A percentile compares a stretch with the other conserved stretches of the same genome.
phyloP scores from a whole-genome alignment of 352 stramenopile genomes.

The Phytophthora boehmeriae region DNA sequence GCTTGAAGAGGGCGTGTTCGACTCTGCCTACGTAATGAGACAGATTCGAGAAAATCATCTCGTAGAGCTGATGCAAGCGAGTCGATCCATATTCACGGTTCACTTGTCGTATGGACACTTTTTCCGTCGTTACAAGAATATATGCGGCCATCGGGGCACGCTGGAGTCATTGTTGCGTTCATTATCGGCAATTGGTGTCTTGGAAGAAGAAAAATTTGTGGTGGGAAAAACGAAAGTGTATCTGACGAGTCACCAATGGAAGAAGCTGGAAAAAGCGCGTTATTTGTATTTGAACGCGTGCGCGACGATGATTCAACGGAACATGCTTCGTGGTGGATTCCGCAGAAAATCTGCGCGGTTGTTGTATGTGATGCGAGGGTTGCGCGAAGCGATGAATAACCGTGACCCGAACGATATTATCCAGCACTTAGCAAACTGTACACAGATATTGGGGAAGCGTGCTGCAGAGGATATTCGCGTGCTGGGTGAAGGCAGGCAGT shows the following conservation, averaged over 20 bases:
- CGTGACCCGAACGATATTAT: slow-evolving; percentile 68
- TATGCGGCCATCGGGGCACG: slow-evolving; percentile 78
- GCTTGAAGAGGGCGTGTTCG: slow-evolving; percentile 65
- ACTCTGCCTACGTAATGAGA: slow-evolving; percentile 74
- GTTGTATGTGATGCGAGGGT: slow-evolving; percentile 56
- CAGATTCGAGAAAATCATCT: slow-evolving; percentile 74
- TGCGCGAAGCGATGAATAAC: slow-evolving; percentile 60
- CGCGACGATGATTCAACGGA: slow-evolving; percentile 85
- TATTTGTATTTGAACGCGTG: slow-evolving; percentile 82
- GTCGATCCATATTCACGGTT: slow-evolving; percentile 73
- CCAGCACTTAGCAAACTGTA: slow-evolving; percentile 61
- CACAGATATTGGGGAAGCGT: slow-evolving; percentile 59
- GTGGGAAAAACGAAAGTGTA: slow-evolving; percentile 78
- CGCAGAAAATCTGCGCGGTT: slow-evolving; percentile 66
- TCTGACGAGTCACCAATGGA: slow-evolving; percentile 80
- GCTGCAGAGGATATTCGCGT: slow-evolving; percentile 66
- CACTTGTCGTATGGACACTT: slow-evolving; percentile 83
- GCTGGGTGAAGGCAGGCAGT: slow-evolving; percentile 48
- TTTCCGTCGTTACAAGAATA: slow-evolving; percentile 81
- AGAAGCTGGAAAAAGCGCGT: slow-evolving; percentile 79
- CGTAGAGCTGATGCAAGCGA: slow-evolving; percentile 78
- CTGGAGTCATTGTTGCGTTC: slow-evolving; percentile 76
- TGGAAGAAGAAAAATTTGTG: slow-evolving; percentile 83
- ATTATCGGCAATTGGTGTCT: slow-evolving; percentile 77
- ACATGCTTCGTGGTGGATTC: slow-evolving; percentile 75